Evolutionary conservation across 2,329 filamentous ascomycete species (phyloP).

Genomic region (Claviceps sp.): DNA sequence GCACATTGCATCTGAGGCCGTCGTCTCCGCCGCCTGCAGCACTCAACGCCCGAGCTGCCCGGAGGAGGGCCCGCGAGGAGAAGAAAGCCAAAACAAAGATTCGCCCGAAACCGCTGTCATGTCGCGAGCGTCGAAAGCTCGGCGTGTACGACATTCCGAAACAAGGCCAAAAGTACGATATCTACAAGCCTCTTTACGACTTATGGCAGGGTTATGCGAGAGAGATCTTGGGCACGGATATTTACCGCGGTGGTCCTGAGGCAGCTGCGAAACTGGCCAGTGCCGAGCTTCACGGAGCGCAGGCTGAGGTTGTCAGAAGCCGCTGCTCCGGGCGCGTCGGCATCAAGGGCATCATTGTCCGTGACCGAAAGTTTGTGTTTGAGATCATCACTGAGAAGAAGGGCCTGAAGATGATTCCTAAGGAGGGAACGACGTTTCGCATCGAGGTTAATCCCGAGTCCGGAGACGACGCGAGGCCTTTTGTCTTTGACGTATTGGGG

Average conservation of each 20-base stretch:
- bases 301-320: slow-evolving; percentile 71
- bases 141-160: slow-evolving; percentile 64
- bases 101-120: slow-evolving; percentile 59
- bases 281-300: slow-evolving; percentile 83
- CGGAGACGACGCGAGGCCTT: slow-evolving; percentile 13
- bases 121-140: slow-evolving; percentile 60
- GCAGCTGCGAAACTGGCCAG: slow-evolving; percentile 65
- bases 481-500: slow-evolving; percentile 77
- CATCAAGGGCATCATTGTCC: slow-evolving; percentile 71
- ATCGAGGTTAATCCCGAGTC: slow-evolving; percentile 47
- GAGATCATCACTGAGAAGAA: slow-evolving; percentile 65
- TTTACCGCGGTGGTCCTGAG: slow-evolving; percentile 39
- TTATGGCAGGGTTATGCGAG: slow-evolving; percentile 80
- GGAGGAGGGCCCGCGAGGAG: slow-evolving; percentile 33
- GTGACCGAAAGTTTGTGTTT: slow-evolving; percentile 77
- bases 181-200: slow-evolving; percentile 63
- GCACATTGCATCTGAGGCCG: slow-evolving; percentile 65
- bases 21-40: slow-evolving; percentile 51
- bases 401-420: slow-evolving; percentile 67
- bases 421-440: slow-evolving; percentile 77
- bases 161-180: slow-evolving; percentile 46
- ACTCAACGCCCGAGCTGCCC: slow-evolving; percentile 41
- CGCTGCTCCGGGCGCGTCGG: slow-evolving; percentile 72
- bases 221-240: slow-evolving; percentile 57
- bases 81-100: slow-evolving; percentile 33